phyloP scores from a whole-genome alignment of 2,329 filamentous ascomycete genomes.

The Fusarium illudens region DNA sequence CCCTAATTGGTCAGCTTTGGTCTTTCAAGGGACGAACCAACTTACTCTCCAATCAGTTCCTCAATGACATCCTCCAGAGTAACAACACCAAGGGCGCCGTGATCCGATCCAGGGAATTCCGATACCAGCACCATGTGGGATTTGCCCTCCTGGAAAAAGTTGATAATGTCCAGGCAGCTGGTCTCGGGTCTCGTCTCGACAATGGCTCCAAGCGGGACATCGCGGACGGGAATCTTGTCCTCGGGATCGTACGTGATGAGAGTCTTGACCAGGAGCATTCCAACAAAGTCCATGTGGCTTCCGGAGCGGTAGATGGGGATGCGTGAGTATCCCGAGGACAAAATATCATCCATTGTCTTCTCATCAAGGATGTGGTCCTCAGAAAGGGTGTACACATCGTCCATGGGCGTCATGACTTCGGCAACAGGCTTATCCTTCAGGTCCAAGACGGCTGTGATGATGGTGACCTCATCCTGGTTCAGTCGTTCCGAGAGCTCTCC shows the following conservation, averaged over 20 bases:
- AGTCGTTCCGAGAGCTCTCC: constrained; percentile 87
- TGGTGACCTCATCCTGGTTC: constrained; percentile 97
- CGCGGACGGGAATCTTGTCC: constrained; percentile 83
- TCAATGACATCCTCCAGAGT: constrained; percentile 98
- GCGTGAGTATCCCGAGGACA: constrained; percentile 92
- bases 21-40: constrained; percentile 34
- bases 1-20: constrained; percentile 59
- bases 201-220: constrained; percentile 91
- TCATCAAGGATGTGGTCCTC: constrained; percentile 93
- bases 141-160: constrained; percentile 99
- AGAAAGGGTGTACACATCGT: constrained; percentile 96
- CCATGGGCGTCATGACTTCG: constrained; percentile 98
- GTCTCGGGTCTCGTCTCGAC: constrained; percentile 95
- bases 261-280: constrained; percentile 98
- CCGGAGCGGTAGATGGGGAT: constrained; percentile 93
- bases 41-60: constrained; percentile 95
- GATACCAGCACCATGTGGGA: constrained; percentile 98
- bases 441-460: constrained; percentile 96
- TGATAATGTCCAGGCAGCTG: constrained; percentile 97
- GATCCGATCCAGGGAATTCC: constrained; percentile 86
- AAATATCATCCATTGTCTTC: constrained; percentile 90
- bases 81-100: constrained; percentile 90
- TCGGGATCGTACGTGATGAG: constrained; percentile 98
- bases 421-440: constrained; percentile 96
- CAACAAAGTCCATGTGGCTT: constrained; percentile 87